phyloP scores from a whole-genome alignment of 345 rosid species.

The Sapria himalayana region DNA sequence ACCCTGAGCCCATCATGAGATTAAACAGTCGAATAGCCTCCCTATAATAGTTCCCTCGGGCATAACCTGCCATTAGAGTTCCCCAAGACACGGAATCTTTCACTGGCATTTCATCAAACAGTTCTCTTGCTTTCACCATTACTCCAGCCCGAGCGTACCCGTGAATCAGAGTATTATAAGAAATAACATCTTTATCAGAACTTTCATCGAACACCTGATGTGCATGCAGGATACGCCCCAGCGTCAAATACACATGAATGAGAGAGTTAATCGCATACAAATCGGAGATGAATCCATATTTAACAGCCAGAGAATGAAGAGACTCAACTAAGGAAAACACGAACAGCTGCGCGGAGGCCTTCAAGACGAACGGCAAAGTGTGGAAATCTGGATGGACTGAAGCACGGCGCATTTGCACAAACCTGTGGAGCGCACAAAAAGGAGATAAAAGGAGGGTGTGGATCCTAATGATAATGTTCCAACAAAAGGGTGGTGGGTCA shows the following conservation, averaged over 20 bases:
- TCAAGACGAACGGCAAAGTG: constrained; percentile 46
- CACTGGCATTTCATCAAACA: constrained; percentile 37
- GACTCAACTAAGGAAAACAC: constrained; percentile 10
- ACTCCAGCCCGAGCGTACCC: constrained; percentile 37
- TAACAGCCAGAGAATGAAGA: constrained; percentile 31
- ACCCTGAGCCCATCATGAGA: constrained; percentile 20
- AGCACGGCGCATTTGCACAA: constrained; percentile 28
- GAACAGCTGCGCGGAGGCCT: constrained; percentile 29
- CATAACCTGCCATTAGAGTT: constrained; percentile 43
- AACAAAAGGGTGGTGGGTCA: constrained; percentile 37
- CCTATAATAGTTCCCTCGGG: constrained; percentile 15
- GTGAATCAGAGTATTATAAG: constrained; percentile 39
- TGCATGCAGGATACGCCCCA: constrained; percentile 12
- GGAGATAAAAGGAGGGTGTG: constrained; percentile 30
- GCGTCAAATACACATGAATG: constrained; percentile 13
- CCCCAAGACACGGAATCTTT: constrained; percentile 57
- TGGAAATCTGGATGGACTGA: constrained; percentile 39
- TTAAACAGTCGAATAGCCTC: constrained; percentile 31
- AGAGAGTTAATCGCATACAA: constrained; percentile 33
- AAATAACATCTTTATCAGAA: constrained; percentile 30
- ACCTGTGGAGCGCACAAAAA: constrained; percentile 27
- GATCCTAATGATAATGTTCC: constrained; percentile 29
- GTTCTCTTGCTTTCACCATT: constrained; percentile 18
- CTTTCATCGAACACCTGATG: constrained; percentile 28
- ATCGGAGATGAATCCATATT: constrained; percentile 33